Evolutionary conservation across 306 rosid species (phyloP), one percentile per base, ranked within the genome.

Genomic region (Sicyos edulis): DNA sequence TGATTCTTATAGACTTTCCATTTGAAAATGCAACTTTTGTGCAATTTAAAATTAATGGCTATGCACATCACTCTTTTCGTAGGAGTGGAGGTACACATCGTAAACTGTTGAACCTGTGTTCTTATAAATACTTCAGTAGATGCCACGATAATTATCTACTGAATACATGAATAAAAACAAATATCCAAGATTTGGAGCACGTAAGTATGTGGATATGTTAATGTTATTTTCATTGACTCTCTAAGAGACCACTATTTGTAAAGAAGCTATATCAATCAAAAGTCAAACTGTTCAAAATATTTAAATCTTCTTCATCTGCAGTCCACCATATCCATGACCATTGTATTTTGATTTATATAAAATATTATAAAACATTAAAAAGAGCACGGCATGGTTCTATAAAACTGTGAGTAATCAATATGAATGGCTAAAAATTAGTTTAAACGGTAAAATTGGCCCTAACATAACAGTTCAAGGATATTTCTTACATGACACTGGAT

Each of bases 151-250:
- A 51, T n/a, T 51, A 51, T 51, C 54, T 45, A 47, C 17, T 45
- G 34, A 37, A 42, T 64, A 40, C 45, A 32, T 40, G 45, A 40
- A 40, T 6, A 40, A 26, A 26, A 26, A 63, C 52, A 51, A 40
- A 63, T 40, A 40, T 6, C 32, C 53, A 65, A 40, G 70, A 64
- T 40, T 37, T 37, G 29, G 15, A 64, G 52, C 70, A 64, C 70
- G 42, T 40, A 19, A 10, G 10, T 2, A 66, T 53, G 7, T 17
- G 7, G 45, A 40, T 40, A 40, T 6, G 45, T 40, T 40, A 40
- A 40, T 40, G 45, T 40, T 13, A 20, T 20, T 66, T 66, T n/a
- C 54, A 45, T 66, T 2, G 12, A 42, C 47, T 42, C 47, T 42
- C 47, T 42, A 7, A 42, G 11, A 42, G 12, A 42, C 47, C 12